These are phyloP conservation scores for Kwoniella newhampshirensis DNA, from an alignment of 768 basidiomycete species.

Conservation along the genomic window DNA sequence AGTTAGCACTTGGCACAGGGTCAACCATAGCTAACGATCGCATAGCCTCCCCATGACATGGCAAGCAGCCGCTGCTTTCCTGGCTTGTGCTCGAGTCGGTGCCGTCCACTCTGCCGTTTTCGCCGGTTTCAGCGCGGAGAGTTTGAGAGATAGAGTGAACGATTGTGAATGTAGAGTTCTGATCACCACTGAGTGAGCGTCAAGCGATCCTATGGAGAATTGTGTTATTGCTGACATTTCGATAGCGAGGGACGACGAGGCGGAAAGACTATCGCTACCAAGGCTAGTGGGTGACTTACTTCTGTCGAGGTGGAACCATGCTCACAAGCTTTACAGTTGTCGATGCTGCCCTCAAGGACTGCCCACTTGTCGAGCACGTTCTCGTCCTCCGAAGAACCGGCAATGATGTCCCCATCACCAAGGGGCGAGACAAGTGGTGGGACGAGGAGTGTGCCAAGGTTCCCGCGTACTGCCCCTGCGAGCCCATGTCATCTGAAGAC, in stretches of 20 bases:
- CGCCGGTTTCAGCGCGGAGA: slow-evolving; percentile 93
- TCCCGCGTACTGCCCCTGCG: slow-evolving; percentile 80
- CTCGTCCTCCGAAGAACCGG: slow-evolving; percentile 87
- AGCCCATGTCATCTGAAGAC: slow-evolving; percentile 87
- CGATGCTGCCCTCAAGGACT: slow-evolving; percentile 81
- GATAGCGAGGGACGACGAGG: slow-evolving; percentile 77
- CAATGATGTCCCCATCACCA: slow-evolving; percentile 72
- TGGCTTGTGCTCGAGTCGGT: slow-evolving; percentile 95
- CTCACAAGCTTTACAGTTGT: slow-evolving; percentile 61
- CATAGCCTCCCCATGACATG: slow-evolving; percentile 51
- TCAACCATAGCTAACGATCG: neutral
- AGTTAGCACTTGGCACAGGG: too few relatives aligned
- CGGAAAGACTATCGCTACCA: slow-evolving; percentile 81
- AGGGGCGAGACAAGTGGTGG: slow-evolving; percentile 93
- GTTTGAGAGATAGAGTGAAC: slow-evolving; percentile 82
- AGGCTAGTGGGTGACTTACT: slow-evolving; percentile 41
- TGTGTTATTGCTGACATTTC: slow-evolving; percentile 1
- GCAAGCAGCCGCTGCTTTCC: slow-evolving; percentile 94
- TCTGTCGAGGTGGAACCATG: neutral
- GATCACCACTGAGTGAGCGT: slow-evolving; percentile 73
- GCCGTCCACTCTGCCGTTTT: slow-evolving; percentile 97
- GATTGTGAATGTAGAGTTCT: slow-evolving; percentile 89
- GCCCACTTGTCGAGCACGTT: slow-evolving; percentile 83
- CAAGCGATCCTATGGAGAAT: neutral
- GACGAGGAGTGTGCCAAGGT: slow-evolving; percentile 85